Evolutionary conservation across 2,329 filamentous ascomycete species (phyloP), one percentile per base, ranked within the genome.

Genomic region (Penicillium sp.): DNA sequence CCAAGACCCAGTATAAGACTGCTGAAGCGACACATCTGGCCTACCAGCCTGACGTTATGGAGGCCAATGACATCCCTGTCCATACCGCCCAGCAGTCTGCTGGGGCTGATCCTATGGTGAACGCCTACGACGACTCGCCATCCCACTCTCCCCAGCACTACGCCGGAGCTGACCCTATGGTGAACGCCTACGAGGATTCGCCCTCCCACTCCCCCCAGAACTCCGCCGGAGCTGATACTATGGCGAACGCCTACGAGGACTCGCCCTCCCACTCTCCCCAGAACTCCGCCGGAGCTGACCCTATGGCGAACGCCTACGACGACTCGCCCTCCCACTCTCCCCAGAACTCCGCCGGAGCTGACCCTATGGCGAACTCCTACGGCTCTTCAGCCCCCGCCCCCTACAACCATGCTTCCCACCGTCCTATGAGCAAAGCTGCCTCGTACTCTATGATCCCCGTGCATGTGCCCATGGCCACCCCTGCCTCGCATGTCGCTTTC

Each of bases 361-460:
- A 33, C 2, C 28, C 31, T 1, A 6, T 35, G 31, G 14, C 14
- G 14, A 16, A 16, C 4, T 2, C 42, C 8, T 48, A 45, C 14
- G 33, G 35, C 10, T 12, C 47, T 9, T 51, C 51, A 5, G 52
- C 37, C 7, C 30, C 44, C 0, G 37, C 49, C 11, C 40, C 61
- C 37, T 59, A 58, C 43, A 46, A 51, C 35, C 57, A 57, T 48
- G 36, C 42, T 11, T 53, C 58, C 9, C 50, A 60, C 45, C 31
- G 42, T 36, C 54, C 61, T 12, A 40, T 57, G 10, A 54, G 56
- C 50, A 43, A 62, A 8, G 50, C 55, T 7, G 60, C 60, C 1
- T 44, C 53, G 9, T 69, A 63, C 61, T 61, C 64, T 28, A 56
- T 60, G 63, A 66, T 72, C 50, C 63, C 68, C 2, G 66, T 72